Conservation (phyloP, 495 filamentous ascomycete species). For the Collariella sp. region DNA sequence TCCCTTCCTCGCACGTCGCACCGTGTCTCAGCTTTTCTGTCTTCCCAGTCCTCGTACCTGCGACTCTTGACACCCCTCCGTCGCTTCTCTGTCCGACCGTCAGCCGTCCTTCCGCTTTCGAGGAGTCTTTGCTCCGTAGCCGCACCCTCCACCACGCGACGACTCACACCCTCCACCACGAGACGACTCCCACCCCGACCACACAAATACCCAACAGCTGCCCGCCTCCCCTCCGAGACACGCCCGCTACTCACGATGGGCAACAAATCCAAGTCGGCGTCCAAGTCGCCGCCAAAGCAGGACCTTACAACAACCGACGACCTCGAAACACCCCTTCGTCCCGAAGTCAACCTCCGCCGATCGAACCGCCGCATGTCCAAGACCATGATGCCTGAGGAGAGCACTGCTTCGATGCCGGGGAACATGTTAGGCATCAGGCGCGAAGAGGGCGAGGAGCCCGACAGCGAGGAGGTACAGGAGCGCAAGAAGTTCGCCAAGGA, state of each 20-base stretch:
- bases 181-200: too few species aligned
- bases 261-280: neutral
- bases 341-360: conserved; percentile 20
- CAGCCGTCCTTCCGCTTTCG: neutral
- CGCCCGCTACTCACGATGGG: neutral
- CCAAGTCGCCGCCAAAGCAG: neutral
- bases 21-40: neutral
- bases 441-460: neutral
- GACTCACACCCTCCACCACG: too few species aligned
- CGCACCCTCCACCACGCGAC: neutral
- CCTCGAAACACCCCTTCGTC: neutral
- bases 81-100: neutral
- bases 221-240: neutral
- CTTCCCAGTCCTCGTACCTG: neutral
- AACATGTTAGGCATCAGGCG: conserved; percentile 12
- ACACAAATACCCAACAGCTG: too few species aligned
- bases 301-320: neutral
- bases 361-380: conserved; percentile 17
- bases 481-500: conserved; percentile 7
- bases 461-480: conserved; percentile 6
- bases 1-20: neutral
- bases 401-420: conserved; percentile 9
- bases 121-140: neutral
- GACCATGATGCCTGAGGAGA: conserved; percentile 3
- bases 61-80: neutral